Evolutionary conservation across 83 land plant species (phyloP), one percentile per base, ranked within the genome.

Genomic region (Thuja plicata): DNA sequence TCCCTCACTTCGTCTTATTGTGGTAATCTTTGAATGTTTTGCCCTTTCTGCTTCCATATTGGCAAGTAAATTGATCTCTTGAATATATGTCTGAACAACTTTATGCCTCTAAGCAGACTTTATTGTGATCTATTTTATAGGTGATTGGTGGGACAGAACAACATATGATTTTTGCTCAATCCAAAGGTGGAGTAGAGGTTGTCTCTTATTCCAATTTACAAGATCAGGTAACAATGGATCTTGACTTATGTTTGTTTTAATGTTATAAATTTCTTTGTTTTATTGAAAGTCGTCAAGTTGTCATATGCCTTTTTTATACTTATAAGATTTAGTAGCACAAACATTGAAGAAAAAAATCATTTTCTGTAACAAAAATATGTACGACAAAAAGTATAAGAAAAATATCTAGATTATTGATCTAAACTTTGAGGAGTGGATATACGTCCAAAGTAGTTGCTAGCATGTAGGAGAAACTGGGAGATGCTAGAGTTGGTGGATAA

Each of bases 61-160:
- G 38, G 38, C 38, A 3, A 76, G 79, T 76, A 35, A 76, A 15
- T 76, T 32, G n/a, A 76, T 13, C 79, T 34, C 79, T 76, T 35
- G 37, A 35, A 32, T 76, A 32, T 76, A 34, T 76, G 17, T 34
- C 15, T 76, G 79, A 76, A 76, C 40, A 76, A 32, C 16, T 32
- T 76, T 2, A 76, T 76, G 38, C 38, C 38, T 76, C 16, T 34
- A 76, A 5, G 15, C 12, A 76, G 79, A 2, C 38, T 32, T 76
- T 27, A 76, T 2, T 35, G 34, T 76, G 38, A 35, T 76, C 4
- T 76, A 35, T 76, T 35, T 34, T 1, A 86, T 60, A 98, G 99
- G 98, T 98, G 24, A 95, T 98, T 78, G 99, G 96, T 30, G 98
- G 96, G 6, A 80, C 91, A 41, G 99, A 98, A 88, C 92, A 94